phyloP scores from a whole-genome alignment of 2,329 filamentous ascomycete species.

The Talaromyces verruculosus region DNA sequence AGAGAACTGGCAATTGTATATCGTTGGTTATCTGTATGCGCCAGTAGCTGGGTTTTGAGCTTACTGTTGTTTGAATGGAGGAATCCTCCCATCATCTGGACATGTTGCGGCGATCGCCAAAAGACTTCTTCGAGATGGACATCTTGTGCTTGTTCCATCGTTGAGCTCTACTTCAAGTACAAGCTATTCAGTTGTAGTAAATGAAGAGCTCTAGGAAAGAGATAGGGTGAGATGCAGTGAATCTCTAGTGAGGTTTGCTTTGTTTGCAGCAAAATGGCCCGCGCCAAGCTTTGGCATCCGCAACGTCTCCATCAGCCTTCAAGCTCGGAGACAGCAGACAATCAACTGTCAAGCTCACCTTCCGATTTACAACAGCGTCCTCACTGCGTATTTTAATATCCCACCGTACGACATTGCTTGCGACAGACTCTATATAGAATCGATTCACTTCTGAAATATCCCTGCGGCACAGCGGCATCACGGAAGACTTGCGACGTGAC shows the following conservation, averaged over 20 bases:
- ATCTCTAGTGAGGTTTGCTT: conserved; percentile 16
- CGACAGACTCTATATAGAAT: too few species aligned
- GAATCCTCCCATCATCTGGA: conserved; percentile 48
- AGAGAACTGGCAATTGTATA: conserved; percentile 48
- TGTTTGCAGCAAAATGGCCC: conserved; percentile 20
- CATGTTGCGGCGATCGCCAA: conserved; percentile 47
- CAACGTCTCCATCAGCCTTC: conserved; percentile 8
- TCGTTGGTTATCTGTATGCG: not conserved
- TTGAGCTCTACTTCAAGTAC: too few species aligned
- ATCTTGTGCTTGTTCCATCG: conserved; percentile 39
- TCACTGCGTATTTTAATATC: too few species aligned
- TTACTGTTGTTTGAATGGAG: conserved; percentile 48
- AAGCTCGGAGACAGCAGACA: conserved; percentile 6
- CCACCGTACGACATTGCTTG: too few species aligned
- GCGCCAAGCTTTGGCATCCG: conserved; percentile 17
- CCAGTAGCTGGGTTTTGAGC: conserved; percentile 17
- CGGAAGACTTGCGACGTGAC: not conserved
- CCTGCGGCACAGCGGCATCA: not conserved
- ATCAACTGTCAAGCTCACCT: not conserved
- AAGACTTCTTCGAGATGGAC: conserved; percentile 46
- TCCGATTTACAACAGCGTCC: not conserved
- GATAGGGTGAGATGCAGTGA: not conserved
- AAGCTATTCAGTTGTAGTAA: too few species aligned
- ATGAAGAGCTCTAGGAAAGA: not conserved
- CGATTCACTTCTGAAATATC: not conserved